phyloP scores from a whole-genome alignment of 2,329 filamentous ascomycete species.

The Calonectria crousiana region DNA sequence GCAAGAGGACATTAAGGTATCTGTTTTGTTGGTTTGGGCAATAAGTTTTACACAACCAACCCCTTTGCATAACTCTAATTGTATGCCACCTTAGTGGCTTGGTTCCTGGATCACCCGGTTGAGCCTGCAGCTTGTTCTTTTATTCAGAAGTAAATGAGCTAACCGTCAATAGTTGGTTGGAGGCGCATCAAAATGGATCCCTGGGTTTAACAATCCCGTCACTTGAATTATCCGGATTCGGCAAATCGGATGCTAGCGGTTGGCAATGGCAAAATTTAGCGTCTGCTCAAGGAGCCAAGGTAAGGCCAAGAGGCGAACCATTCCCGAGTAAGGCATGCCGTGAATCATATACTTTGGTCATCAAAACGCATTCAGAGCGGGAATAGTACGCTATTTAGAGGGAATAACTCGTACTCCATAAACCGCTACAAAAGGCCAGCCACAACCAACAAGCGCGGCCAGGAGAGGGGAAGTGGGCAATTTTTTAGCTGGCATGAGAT shows the following conservation, averaged over 20 bases:
- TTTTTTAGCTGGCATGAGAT: not conserved
- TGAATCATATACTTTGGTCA: not conserved
- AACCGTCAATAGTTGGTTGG: not conserved
- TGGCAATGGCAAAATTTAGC: not conserved
- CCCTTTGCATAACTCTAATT: no score
- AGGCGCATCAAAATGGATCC: not conserved
- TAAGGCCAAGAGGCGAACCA: not conserved
- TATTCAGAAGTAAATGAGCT: no score
- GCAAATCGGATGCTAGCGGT: not conserved
- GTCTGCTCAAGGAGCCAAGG: not conserved
- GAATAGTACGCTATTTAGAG: not conserved
- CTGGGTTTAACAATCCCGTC: not conserved
- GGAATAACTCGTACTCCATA: not conserved
- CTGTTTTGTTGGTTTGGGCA: no score
- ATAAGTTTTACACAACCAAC: no score
- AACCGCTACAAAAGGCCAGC: not conserved
- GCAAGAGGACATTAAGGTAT: no score
- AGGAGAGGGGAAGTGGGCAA: not conserved
- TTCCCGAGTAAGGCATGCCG: not conserved
- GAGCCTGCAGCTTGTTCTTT: no score
- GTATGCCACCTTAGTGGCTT: no score
- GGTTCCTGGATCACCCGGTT: no score
- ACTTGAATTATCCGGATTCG: not conserved
- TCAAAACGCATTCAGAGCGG: not conserved
- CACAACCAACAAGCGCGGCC: not conserved